These are phyloP conservation scores for Digitaria exilis DNA, from an alignment of 202 grass and related monocot genomes.

Conservation along the genomic window DNA sequence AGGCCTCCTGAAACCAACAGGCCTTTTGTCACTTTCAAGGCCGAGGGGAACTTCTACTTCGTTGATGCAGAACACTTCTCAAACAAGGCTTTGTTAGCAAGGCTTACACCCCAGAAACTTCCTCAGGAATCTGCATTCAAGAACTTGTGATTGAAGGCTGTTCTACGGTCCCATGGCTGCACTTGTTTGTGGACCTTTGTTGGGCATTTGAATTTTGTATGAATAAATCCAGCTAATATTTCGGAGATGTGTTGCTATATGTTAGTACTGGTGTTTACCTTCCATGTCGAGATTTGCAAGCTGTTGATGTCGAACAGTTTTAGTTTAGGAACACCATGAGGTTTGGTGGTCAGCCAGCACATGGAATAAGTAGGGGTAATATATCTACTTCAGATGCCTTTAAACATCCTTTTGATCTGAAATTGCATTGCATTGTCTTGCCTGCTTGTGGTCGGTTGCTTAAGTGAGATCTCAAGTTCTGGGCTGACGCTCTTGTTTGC, in stretches of 20 bases:
- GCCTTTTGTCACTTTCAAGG: slow-evolving; percentile 87
- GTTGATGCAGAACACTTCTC: slow-evolving; percentile 77
- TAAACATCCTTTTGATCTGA: background rate
- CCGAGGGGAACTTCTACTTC: slow-evolving; percentile 73
- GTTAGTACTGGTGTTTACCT: background rate
- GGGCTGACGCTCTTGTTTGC: background rate
- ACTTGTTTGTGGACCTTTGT: background rate
- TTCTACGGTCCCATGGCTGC: background rate
- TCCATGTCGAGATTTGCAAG: background rate
- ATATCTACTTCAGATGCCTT: background rate
- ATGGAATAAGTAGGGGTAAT: slow-evolving; percentile 31
- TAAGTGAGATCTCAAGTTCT: background rate
- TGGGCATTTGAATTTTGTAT: background rate
- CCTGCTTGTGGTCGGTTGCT: background rate
- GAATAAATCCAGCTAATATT: slow-evolving; percentile 23
- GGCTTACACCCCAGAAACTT: slow-evolving; percentile 79
- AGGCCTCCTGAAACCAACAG: slow-evolving; percentile 77
- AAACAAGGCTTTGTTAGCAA: slow-evolving; percentile 89
- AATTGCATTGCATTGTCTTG: background rate
- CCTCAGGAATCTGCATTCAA: slow-evolving; percentile 80
- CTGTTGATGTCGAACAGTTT: background rate
- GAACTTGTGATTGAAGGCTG: slow-evolving; percentile 64
- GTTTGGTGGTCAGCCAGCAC: background rate
- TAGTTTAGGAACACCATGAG: background rate
- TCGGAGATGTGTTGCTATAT: slow-evolving; percentile 19